These are phyloP conservation scores for Ambispora gerdemannii DNA, from an alignment of 192 early-diverging fungal genomes.

Conservation along the genomic window DNA sequence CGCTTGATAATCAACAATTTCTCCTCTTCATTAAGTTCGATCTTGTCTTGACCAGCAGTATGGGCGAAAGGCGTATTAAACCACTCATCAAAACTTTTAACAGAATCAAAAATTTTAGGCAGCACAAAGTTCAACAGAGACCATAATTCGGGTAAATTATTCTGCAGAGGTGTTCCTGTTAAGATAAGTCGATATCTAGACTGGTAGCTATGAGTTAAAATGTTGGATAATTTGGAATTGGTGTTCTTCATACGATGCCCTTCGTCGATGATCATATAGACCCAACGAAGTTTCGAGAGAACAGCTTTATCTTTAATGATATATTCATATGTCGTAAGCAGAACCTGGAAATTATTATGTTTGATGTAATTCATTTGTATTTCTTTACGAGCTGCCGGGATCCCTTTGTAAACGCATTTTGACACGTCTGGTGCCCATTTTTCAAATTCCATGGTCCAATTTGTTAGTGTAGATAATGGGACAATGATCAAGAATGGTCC, in stretches of 20 bases:
- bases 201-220: constrained; percentile 84
- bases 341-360: constrained; percentile 83
- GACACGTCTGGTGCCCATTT: constrained; percentile 91
- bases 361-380: constrained; percentile 70
- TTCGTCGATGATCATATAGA: constrained; percentile 98
- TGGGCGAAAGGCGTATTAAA: constrained; percentile 94
- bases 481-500: constrained; percentile 97
- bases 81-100: constrained; percentile 98
- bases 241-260: constrained; percentile 99
- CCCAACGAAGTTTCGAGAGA: constrained; percentile 91
- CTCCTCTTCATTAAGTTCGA: constrained; percentile 98
- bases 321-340: constrained; percentile 97
- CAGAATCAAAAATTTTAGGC: constrained; percentile 94
- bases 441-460: constrained; percentile 97
- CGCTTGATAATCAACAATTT: constrained; percentile 92
- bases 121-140: constrained; percentile 93
- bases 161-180: constrained; percentile 98
- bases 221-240: constrained; percentile 79
- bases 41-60: constrained; percentile 77
- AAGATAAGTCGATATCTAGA: constrained; percentile 91
- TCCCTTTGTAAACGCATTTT: constrained; percentile 93
- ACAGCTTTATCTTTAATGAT: constrained; percentile 88
- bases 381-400: constrained; percentile 66
- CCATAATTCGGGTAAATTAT: constrained; percentile 97
- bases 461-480: constrained; percentile 92